Evolutionary conservation across 345 rosid genomes (phyloP), one percentile per base, ranked within the genome.

Genomic region (Citropsis articulata): DNA sequence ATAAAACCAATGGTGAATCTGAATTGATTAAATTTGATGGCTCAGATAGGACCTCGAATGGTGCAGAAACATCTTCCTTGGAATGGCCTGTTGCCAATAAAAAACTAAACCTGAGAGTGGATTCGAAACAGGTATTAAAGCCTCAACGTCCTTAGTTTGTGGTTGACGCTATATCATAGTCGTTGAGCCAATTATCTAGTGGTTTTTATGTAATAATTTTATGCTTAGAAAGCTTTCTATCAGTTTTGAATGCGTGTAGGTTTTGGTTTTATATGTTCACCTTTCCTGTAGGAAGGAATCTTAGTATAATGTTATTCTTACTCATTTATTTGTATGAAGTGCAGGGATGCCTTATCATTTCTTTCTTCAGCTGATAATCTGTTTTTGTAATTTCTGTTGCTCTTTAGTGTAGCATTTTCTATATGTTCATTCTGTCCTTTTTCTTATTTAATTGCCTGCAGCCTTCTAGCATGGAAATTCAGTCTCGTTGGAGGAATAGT

Each of bases 401-500:
- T 18, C 21, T 30, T 62, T 36, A 14, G 45, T 10, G 25, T 22
- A 4, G 61, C n/a, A 16, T 36, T 31, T 59, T 78, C 19, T 31
- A 42, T 35, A 73, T 77, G 69, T 7, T 71, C 27, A 67, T 76
- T 78, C 75, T 25, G 13, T n/a, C 69, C 7, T 65, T 62, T 62
- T 72, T 35, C 31, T 61, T 42, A 64, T 30, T 64, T 71, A 30
- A 79, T 66, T 74, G 42, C 66, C 79, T 87, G 83, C 91, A 94
- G 95, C 82, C 86, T 83, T 81, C 77, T 63, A 75, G 80, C 35
- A 31, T 71, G 77, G 81, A 87, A 53, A 79, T 85, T 69, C 88
- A 86, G 72, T 76, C 95, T 80, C 88, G 86, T n/a, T 84, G 89
- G 93, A 88, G 80, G 68, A 84, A 86, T 85, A 85, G 57, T 77